Percentiles rank a stretch among this genome's conserved stretches.
These are phyloP conservation scores for Lichtheimia hyalospora DNA, from an alignment of 371 early-diverging fungal genomes.

Conservation along the genomic window DNA sequence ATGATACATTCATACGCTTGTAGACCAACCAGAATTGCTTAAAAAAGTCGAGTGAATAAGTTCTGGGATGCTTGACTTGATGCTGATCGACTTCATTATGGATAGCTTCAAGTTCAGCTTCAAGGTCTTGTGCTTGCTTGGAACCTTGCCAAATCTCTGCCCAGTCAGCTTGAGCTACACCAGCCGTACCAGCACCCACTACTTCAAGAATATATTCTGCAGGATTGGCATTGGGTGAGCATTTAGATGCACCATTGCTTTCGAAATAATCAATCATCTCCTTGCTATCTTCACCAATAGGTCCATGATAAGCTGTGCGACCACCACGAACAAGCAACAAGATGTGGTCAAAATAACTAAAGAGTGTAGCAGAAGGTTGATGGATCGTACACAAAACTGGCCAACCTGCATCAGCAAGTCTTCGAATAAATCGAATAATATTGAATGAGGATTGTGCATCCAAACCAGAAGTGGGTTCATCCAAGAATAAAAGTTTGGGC, in stretches of 20 bases:
- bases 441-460: conserved; percentile 67
- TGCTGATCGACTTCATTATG: conserved; percentile 9
- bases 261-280: conserved; percentile 61
- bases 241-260: conserved; percentile 49
- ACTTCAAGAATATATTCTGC: conserved; percentile 68
- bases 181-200: conserved; percentile 36
- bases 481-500: conserved; percentile 76
- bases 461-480: conserved; percentile 79
- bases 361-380: conserved; percentile 64
- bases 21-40: conserved; percentile 43
- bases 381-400: conserved; percentile 64
- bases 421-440: conserved; percentile 62
- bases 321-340: conserved; percentile 67
- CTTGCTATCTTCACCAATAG: conserved; percentile 50
- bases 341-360: conserved; percentile 63
- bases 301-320: conserved; percentile 56
- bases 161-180: conserved; percentile 47
- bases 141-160: conserved; percentile 50
- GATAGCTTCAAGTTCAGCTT: conserved; percentile 23
- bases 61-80: conserved; percentile 11
- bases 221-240: conserved; percentile 55
- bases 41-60: conserved; percentile 31
- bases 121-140: conserved; percentile 21
- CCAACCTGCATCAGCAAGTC: conserved; percentile 58
- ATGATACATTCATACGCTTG: conserved; percentile 47